A percentile compares a stretch with the other conserved stretches of the same genome.
Evolutionary conservation across 164 flowering plant species (phyloP).

Genomic region (Macadamia integrifolia): DNA sequence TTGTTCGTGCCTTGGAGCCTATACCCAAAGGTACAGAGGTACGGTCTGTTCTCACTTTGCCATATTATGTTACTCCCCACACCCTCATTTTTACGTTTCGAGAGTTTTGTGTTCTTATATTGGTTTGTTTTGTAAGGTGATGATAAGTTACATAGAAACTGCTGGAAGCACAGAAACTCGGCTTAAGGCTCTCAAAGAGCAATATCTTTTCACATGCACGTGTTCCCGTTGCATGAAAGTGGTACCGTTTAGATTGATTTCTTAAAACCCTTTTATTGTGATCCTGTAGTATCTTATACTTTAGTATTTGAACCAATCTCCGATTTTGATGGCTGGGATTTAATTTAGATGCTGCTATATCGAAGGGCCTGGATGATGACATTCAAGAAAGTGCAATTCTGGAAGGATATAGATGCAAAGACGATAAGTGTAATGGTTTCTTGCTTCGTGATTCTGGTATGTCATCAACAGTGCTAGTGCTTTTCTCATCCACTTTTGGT

Average conservation of each 20-base stretch:
- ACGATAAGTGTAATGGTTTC: slow-evolving; percentile 58
- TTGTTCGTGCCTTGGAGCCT: slow-evolving; percentile 77
- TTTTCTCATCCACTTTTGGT: not conserved
- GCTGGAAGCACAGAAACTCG: slow-evolving; percentile 90
- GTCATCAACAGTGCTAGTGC: slow-evolving; percentile 3
- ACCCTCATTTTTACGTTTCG: not conserved
- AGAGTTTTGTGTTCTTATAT: slow-evolving; percentile 6
- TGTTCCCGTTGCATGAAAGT: slow-evolving; percentile 69
- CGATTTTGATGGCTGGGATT: slow-evolving; percentile 3
- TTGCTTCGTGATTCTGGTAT: slow-evolving; percentile 79
- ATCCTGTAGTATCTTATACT: slow-evolving; percentile 1
- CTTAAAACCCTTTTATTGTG: not conserved
- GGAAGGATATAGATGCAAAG: slow-evolving; percentile 85
- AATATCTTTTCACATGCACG: slow-evolving; percentile 71
- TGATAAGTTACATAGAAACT: slow-evolving; percentile 86
- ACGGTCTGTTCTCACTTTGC: slow-evolving; percentile 11
- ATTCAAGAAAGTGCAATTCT: slow-evolving; percentile 74
- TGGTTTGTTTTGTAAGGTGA: slow-evolving; percentile 43
- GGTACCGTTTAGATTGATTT: slow-evolving; percentile 35
- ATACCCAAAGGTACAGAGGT: slow-evolving; percentile 83
- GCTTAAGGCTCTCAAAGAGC: slow-evolving; percentile 77
- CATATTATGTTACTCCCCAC: not conserved
- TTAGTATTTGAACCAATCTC: not conserved
- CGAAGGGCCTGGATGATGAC: slow-evolving; percentile 71
- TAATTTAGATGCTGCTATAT: slow-evolving; percentile 13